Evolutionary conservation across 2,329 filamentous ascomycete species (phyloP).

Genomic region (Penicillium sp.): DNA sequence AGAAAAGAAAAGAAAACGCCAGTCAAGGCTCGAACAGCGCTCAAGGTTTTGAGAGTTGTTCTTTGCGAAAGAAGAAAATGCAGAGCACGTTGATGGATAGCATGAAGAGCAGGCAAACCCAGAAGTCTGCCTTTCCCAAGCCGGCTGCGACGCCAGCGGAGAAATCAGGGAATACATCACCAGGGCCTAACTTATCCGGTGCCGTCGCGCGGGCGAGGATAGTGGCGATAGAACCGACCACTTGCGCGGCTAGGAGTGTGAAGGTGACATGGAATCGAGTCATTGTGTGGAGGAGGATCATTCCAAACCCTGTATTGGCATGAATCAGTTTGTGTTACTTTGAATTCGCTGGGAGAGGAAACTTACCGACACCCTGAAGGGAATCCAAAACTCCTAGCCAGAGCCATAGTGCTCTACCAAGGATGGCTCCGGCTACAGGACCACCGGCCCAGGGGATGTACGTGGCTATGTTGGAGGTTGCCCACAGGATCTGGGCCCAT

Average conservation of each 20-base stretch:
- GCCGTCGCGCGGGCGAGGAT: conserved; percentile 62
- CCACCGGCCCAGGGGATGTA: conserved; percentile 61
- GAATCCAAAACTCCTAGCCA: conserved; percentile 67
- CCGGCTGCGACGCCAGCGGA: conserved; percentile 49
- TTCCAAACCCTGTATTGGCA: conserved; percentile 54
- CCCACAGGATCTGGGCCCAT: conserved; percentile 69
- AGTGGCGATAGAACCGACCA: conserved; percentile 61
- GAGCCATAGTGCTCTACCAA: conserved; percentile 61
- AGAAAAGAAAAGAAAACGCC: background rate
- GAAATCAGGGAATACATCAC: conserved; percentile 59
- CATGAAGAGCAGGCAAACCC: conserved; percentile 49
- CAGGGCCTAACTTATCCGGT: conserved; percentile 61
- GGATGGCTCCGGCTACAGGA: conserved; percentile 54
- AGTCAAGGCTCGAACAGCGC: background rate
- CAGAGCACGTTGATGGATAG: conserved; percentile 56
- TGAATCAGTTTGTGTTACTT: background rate
- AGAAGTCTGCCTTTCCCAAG: conserved; percentile 21
- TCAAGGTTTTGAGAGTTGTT: conserved; percentile 46
- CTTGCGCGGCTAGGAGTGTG: conserved; percentile 60
- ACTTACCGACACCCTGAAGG: conserved; percentile 58
- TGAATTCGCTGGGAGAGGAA: background rate
- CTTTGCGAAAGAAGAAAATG: conserved; percentile 47
- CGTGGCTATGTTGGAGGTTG: conserved; percentile 58
- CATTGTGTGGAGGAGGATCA: conserved; percentile 65
- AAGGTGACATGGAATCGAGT: conserved; percentile 65